Conservation (phyloP, 2,329 filamentous ascomycete genomes). For the Penicillium sp. region DNA sequence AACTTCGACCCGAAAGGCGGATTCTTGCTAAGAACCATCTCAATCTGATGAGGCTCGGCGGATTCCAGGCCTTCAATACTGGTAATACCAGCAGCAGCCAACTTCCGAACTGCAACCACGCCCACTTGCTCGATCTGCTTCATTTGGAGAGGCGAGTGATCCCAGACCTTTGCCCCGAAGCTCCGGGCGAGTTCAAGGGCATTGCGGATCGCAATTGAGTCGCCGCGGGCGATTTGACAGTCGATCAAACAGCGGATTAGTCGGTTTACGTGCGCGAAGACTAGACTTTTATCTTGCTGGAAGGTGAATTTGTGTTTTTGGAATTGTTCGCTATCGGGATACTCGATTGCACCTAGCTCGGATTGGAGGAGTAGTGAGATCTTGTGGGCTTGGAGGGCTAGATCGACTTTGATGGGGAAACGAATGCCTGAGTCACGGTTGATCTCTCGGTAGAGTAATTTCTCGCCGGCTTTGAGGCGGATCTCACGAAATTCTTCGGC, state of each 20-base stretch:
- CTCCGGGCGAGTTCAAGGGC: slow-evolving; percentile 76
- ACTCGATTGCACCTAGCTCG: slow-evolving; percentile 65
- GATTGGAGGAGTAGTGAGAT: slow-evolving; percentile 74
- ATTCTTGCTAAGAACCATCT: slow-evolving; percentile 72
- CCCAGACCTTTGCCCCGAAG: slow-evolving; percentile 74
- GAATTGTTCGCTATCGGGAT: slow-evolving; percentile 57
- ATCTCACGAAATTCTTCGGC: slow-evolving; percentile 71
- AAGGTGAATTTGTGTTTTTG: slow-evolving; percentile 56
- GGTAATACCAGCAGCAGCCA: slow-evolving; percentile 67
- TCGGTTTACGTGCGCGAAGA: slow-evolving; percentile 68
- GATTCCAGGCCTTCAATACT: slow-evolving; percentile 68
- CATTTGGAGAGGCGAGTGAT: slow-evolving; percentile 75
- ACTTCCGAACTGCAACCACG: slow-evolving; percentile 67
- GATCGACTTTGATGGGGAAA: slow-evolving; percentile 66
- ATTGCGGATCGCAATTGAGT: slow-evolving; percentile 65
- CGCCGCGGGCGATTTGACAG: slow-evolving; percentile 61
- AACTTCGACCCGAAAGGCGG: slow-evolving; percentile 77
- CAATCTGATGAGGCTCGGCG: slow-evolving; percentile 69
- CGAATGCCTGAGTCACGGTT: slow-evolving; percentile 68
- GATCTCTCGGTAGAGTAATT: slow-evolving; percentile 65
- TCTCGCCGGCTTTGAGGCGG: slow-evolving; percentile 68
- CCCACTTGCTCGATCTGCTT: slow-evolving; percentile 81
- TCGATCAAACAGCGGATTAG: slow-evolving; percentile 74
- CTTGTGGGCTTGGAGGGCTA: slow-evolving; percentile 68
- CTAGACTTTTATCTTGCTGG: slow-evolving; percentile 57